These are phyloP conservation scores for Acacia crassicarpa DNA, from an alignment of 306 rosid genomes.

Conservation along the genomic window DNA sequence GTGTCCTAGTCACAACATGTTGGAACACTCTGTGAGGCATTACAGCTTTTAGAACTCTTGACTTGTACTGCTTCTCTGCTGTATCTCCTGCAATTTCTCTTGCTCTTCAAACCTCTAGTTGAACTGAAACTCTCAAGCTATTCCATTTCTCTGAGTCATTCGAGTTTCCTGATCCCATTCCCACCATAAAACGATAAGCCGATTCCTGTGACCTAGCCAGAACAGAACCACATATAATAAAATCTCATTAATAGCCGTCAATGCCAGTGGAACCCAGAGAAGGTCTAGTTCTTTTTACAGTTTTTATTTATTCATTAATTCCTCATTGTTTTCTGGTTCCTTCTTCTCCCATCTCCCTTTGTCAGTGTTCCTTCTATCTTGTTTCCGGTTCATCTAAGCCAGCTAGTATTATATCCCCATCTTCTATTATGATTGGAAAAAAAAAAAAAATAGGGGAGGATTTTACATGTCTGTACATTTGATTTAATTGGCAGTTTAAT, in stretches of 20 bases:
- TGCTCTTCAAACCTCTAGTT: constrained; percentile 28
- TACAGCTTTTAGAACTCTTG: constrained; percentile 58
- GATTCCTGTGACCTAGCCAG: constrained; percentile 52
- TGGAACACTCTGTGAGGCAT: constrained; percentile 77
- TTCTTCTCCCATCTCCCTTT: constrained; percentile 40
- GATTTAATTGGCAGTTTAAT: constrained; percentile 31
- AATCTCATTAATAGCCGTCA: constrained; percentile 51
- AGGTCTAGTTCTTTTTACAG: constrained; percentile 54
- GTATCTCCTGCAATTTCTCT: constrained; percentile 27
- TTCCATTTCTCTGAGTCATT: constrained; percentile 15
- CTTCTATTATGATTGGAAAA: constrained; percentile 1
- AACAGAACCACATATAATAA: constrained; percentile 44
- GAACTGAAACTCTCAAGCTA: constrained; percentile 30
- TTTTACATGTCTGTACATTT: constrained; percentile 36
- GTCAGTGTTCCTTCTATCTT: background rate
- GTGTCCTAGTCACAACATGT: constrained; percentile 68
- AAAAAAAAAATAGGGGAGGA: constrained; percentile 5
- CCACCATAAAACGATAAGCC: constrained; percentile 34
- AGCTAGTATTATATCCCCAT: constrained; percentile 35
- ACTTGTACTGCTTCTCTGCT: constrained; percentile 30
- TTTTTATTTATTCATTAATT: constrained; percentile 74
- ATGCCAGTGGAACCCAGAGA: constrained; percentile 50
- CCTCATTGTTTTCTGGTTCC: constrained; percentile 76
- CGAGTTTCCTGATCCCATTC: constrained; percentile 26
- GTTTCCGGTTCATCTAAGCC: constrained; percentile 32